phyloP scores from a whole-genome alignment of 345 rosid genomes.

The Boechera retrofracta region DNA sequence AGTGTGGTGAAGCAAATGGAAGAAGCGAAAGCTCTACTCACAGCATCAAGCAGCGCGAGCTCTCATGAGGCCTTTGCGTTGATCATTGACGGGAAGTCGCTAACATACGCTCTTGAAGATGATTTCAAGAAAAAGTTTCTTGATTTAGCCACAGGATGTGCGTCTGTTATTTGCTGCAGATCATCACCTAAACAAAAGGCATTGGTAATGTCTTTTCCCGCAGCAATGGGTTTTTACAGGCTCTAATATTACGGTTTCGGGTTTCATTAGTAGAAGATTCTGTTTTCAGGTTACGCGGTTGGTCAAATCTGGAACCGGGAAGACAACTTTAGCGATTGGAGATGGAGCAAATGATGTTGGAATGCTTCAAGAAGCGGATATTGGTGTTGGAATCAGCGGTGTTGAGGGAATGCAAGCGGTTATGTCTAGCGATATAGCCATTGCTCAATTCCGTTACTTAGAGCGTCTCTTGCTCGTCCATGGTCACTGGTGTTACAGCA shows the following conservation, averaged over 20 bases:
- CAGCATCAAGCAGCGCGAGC: conserved; percentile 51
- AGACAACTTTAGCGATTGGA: conserved; percentile 87
- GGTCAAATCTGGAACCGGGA: conserved; percentile 83
- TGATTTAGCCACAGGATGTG: conserved; percentile 84
- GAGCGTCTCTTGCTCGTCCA: conserved; percentile 94
- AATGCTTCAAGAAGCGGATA: conserved; percentile 99
- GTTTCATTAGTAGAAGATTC: not conserved
- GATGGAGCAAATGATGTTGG: conserved; percentile 99
- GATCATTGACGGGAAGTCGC: conserved; percentile 91
- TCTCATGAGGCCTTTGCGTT: conserved; percentile 71
- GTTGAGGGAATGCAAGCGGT: conserved; percentile 99
- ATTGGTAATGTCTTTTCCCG: conserved; percentile 54
- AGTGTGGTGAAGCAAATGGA: conserved; percentile 65
- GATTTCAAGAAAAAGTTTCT: conserved; percentile 76
- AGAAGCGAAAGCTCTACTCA: conserved; percentile 59
- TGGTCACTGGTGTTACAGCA: conserved; percentile 98
- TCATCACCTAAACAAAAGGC: conserved; percentile 98
- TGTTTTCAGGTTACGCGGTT: conserved; percentile 83
- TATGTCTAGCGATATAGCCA: conserved; percentile 95
- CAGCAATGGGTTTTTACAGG: not conserved
- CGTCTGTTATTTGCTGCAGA: conserved; percentile 96
- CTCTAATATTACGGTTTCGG: not conserved
- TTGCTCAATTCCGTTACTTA: conserved; percentile 86
- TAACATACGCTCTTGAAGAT: conserved; percentile 75
- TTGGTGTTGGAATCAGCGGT: conserved; percentile 95